These are phyloP conservation scores for Neolentinus lepideus DNA, from an alignment of 1,284 basidiomycete species.

Conservation along the genomic window DNA sequence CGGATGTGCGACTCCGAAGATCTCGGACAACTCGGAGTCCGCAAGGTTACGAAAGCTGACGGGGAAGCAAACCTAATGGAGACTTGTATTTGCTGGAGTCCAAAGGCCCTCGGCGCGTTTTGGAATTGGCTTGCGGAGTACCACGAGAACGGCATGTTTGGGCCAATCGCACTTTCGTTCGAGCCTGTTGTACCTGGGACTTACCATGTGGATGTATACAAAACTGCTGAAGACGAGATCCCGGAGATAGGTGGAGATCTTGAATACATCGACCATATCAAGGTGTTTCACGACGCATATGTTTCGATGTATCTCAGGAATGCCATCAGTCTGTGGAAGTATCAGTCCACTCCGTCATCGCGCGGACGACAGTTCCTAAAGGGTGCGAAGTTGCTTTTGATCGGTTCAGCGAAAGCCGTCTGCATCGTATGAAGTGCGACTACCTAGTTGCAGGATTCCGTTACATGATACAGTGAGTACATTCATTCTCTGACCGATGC, in stretches of 20 bases:
- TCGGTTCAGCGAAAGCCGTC: neutral
- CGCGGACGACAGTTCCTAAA: neutral
- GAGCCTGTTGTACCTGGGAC: neutral
- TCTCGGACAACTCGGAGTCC: neutral
- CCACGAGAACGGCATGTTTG: neutral
- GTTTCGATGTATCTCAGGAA: neutral
- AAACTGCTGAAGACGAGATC: neutral
- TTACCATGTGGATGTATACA: neutral
- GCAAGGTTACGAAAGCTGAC: neutral
- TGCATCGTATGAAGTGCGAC: neutral
- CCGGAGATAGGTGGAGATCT: neutral
- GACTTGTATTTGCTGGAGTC: neutral
- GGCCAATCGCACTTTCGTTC: neutral
- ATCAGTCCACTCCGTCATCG: too few relatives aligned
- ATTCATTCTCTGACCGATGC: neutral
- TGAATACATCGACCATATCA: neutral
- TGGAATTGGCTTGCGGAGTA: neutral
- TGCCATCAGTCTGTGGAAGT: neutral
- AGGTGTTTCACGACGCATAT: neutral
- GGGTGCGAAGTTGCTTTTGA: neutral
- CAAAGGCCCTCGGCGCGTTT: neutral
- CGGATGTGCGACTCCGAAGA: neutral
- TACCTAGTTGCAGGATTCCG: neutral
- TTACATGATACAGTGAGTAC: neutral
- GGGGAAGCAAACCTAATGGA: neutral